Base-by-base conservation (phyloP, 352 stramenopile species). In the Pythium dissimile region DNA sequence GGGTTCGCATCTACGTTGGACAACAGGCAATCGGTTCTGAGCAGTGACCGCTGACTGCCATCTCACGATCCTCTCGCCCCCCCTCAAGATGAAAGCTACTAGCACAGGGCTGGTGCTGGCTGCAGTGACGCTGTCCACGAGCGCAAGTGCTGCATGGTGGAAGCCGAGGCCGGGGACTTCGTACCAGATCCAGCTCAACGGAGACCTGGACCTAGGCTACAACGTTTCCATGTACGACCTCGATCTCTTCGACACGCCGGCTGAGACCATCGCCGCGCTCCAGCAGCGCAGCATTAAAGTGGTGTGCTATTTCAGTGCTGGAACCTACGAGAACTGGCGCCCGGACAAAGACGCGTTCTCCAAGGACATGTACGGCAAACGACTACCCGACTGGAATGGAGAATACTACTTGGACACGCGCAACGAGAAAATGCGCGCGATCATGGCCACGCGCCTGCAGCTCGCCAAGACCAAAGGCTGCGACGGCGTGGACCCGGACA, bases 221-320 rank as follows among this genome's bases (percentile, higher is more conserved):
- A 50, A 80, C 30, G 64, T 71, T 16, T 54, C 54, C 23, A 74
- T 69, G 66, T 73, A 75, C 64, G 62, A 76, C 46, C 66, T 72
- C 39, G 71, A 80, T 26, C 63, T 77, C 53, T 74, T 71, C 46
- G 66, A 74, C 39, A 75, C 62, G 24, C 57, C 64, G 23, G 53
- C 53, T 30, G 24, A 30, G 11, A 75, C 63, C 28, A 69, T 71
- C 52, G 44, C 63, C 3, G 27, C 62, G 34, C 56, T 75, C 2
- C 51, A 75, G 24, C 27, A 65, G 39, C 53, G 54, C 26, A 63
- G 51, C 35, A 62, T 69, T 49, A 73, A 73, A 48, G 70, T 84
- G 28, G 59, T 82, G 15, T 82, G 73, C 67, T 86, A 86, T 71
- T 83, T 84, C 49, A 78, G 64, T 35, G 74, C 75, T 12, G 69